Evolutionary conservation across 768 basidiomycete species (phyloP).

Genomic region (Serendipita indica): DNA sequence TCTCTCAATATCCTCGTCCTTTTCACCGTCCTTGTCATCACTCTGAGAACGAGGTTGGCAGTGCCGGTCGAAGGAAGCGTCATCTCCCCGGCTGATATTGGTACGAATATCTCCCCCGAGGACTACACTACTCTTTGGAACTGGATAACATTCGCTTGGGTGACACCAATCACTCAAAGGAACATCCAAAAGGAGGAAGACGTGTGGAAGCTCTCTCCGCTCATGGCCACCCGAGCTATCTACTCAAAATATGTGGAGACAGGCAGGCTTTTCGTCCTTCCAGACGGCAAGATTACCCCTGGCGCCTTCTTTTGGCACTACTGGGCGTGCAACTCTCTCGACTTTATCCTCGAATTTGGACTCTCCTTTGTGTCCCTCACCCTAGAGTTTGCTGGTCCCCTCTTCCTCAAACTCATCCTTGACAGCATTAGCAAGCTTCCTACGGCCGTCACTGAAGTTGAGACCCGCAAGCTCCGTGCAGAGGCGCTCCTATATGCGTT

Average conservation of each 20-base stretch:
- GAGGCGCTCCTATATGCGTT: slow-evolving; percentile 66
- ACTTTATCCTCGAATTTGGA: slow-evolving; percentile 43
- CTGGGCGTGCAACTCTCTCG: slow-evolving; percentile 32
- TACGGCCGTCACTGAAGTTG: slow-evolving; percentile 18
- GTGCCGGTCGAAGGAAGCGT: slow-evolving; percentile 33
- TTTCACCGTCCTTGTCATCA: slow-evolving; percentile 29
- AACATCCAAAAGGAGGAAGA: slow-evolving; percentile 53
- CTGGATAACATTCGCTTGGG: slow-evolving; percentile 63
- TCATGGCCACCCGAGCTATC: slow-evolving; percentile 48
- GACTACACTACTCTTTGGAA: slow-evolving; percentile 59
- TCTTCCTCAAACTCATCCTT: slow-evolving; percentile 56
- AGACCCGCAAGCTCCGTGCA: slow-evolving; percentile 36
- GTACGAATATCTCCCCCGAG: slow-evolving; percentile 44
- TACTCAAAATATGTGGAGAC: slow-evolving; percentile 35
- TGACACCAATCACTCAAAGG: slow-evolving; percentile 32
- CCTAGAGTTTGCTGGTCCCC: slow-evolving; percentile 70
- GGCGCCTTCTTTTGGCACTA: slow-evolving; percentile 30
- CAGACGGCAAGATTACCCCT: not conserved
- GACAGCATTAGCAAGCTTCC: slow-evolving; percentile 9
- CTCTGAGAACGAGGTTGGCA: slow-evolving; percentile 49
- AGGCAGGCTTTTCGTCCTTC: slow-evolving; percentile 23
- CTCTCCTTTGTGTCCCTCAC: slow-evolving; percentile 54
- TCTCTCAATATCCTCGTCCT: slow-evolving; percentile 33
- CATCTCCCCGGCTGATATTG: slow-evolving; percentile 24
- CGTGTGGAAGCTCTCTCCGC: slow-evolving; percentile 58